phyloP scores from a whole-genome alignment of 768 basidiomycete species.

The Postia placenta region DNA sequence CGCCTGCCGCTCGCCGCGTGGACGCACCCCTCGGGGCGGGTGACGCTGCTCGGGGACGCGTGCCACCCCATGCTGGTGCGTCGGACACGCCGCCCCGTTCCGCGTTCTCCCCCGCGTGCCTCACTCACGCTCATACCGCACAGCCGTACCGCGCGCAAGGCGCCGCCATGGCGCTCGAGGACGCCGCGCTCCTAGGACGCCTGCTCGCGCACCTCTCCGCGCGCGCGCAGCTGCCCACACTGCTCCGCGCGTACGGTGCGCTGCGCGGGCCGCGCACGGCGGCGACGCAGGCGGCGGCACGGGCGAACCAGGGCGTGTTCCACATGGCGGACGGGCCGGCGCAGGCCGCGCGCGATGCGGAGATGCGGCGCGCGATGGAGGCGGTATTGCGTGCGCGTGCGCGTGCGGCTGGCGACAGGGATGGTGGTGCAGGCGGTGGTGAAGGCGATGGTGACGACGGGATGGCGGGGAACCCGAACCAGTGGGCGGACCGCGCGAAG shows the following conservation, averaged over 20 bases:
- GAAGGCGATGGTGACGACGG: constrained; percentile 16
- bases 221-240: constrained; percentile 34
- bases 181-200: constrained; percentile 40
- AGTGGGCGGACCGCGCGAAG: constrained; percentile 55
- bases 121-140: too few relatives aligned
- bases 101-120: neutral
- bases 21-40: constrained; percentile 29
- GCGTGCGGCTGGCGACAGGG: too few relatives aligned
- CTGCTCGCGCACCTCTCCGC: constrained; percentile 42
- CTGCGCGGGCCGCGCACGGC: constrained; percentile 46
- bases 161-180: constrained; percentile 43
- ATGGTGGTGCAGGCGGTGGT: constrained; percentile 16
- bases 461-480: constrained; percentile 38
- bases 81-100: neutral
- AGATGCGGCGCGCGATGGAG: constrained; percentile 46
- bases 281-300: constrained; percentile 41
- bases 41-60: constrained; percentile 33
- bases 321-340: constrained; percentile 50
- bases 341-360: constrained; percentile 43
- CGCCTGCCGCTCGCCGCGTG: constrained; percentile 34
- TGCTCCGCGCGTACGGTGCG: constrained; percentile 46
- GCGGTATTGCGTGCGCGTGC: constrained; percentile 27
- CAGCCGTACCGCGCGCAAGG: constrained; percentile 39
- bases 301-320: constrained; percentile 47
- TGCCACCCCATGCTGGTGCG: constrained; percentile 39